Evolutionary conservation across 352 stramenopile species (phyloP), one percentile per base, ranked within the genome.

Genomic region (Phytophthora podocarpi): DNA sequence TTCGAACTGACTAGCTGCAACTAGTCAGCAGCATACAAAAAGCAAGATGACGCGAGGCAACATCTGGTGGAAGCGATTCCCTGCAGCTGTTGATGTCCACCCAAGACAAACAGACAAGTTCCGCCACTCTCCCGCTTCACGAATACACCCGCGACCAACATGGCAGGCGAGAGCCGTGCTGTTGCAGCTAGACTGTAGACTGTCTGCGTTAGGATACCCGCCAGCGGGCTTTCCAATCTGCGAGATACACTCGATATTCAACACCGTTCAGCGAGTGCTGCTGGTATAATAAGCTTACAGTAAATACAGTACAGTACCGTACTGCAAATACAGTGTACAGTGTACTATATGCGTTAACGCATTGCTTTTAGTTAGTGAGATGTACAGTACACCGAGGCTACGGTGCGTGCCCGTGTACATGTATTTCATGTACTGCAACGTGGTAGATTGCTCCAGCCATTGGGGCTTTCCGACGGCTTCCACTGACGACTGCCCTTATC

Each of bases 1-100:
- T 32, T 48, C 27, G 55, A 70, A 70, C 62, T 70, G 62, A 71
- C 63, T 67, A 57, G 37, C 57, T 37, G 41, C 48, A 54, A 60
- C 20, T 42, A 67, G 60, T 74, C 62, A 75, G 66, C 40, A 61
- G 23, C 28, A 60, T 69, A 70, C 51, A 72, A 63, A 61, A 13
- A 15, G 11, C 43, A 51, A 72, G 31, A 61, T 36, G 27, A 28
- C 7, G 21, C 31, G 26, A 20, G 20, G 4, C 18, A 52, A 23
- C 61, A 75, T 53, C 67, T 75, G 67, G 55, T 65, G 54, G 45
- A 58, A 56, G 56, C 36, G 52, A 27, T 50, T 65, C 30, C 45
- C 28, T 28, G 48, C 67, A 76, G 67, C 62, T 76, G 67, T 50
- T 50, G 43, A 35, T 20, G 37, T 34, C 41, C 61, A 74, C 51